Evolutionary conservation across 768 basidiomycete species (phyloP).

Genomic region (Leucocoprinus sp.): DNA sequence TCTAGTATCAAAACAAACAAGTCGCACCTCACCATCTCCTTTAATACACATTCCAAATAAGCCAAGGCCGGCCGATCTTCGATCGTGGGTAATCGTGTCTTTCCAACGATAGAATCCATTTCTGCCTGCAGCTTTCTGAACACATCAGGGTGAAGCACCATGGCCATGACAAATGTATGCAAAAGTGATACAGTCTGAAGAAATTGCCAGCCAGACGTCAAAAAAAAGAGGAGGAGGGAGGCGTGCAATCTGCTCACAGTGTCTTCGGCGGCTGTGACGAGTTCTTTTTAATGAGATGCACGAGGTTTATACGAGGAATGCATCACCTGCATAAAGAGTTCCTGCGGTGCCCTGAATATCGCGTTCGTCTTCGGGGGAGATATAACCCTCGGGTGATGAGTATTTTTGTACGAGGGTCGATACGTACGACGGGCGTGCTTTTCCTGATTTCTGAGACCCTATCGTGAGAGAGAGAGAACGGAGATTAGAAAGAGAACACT

Average conservation of each 20-base stretch:
- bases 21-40: constrained; percentile 37
- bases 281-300: too few relatives aligned
- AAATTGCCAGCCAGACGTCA: too few relatives aligned
- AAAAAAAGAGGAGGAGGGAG: too few relatives aligned
- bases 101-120: constrained; percentile 39
- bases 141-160: constrained; percentile 44
- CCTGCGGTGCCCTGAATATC: constrained; percentile 52
- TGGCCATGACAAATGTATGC: constrained; percentile 43
- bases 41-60: constrained; percentile 39
- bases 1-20: background rate
- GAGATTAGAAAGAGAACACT: constrained; percentile 10
- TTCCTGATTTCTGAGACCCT: constrained; percentile 30
- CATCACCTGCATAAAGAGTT: constrained; percentile 40
- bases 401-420: constrained; percentile 35
- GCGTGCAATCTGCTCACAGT: constrained; percentile 26
- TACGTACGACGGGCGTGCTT: constrained; percentile 35
- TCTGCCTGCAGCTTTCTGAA: constrained; percentile 42
- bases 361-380: constrained; percentile 36
- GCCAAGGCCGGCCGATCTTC: constrained; percentile 35
- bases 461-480: constrained; percentile 7
- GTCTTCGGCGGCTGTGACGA: constrained; percentile 31
- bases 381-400: constrained; percentile 22
- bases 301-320: background rate
- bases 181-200: constrained; percentile 42
- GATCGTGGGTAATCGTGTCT: constrained; percentile 37